Base-by-base conservation (phyloP, 768 basidiomycete species). In the Hygrocybe coccinea region DNA sequence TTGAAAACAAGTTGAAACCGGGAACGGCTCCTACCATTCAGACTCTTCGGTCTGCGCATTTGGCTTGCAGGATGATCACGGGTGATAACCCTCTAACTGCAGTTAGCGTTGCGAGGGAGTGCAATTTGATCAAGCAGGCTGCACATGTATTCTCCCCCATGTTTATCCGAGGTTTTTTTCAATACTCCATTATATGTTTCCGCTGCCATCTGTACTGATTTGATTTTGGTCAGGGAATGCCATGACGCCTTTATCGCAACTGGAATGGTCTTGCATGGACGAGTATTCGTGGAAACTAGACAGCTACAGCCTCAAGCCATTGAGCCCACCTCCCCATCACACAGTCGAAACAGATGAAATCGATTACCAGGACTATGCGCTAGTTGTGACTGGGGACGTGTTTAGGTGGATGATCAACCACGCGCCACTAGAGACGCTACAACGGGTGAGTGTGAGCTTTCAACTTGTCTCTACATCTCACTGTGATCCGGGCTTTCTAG, bases 351-450 rank as follows among this genome's bases (percentile, higher is more conserved):
- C 76, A 1, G 86, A 84, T 37, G 88, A 90, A 56, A 76, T 85
- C 24, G 81, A 84, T 25, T 84, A 85, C 62, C 86, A 87, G 57
- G 95, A 98, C 64, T 99, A 93, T 66, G 84, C 92, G 1, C 79
- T 99, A 17, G 94, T 89, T 5, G 75, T 98, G 33, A 94, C 93
- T 4, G 97, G 97, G 11, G 95, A 98, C 64, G 85, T 95, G 34
- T 99, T 99, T 75, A 82, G 91, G 44, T 99, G 97, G 97, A 93
- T 99, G 85, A 82, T 98, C 64, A 95, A 95, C 66, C 83, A 91
- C 71, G 94, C 91, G 0, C 86, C 95, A 2, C 75, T 93, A 9
- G 97, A 99, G 71, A 97, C 97, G 0, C 70, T 98, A 59, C 93
- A 98, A 63, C 80, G 95, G 50, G 95, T 95, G 67, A 58, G 87